Conservation (phyloP, 176 grass and related monocot species). For the Tillandsia fasciculata region DNA sequence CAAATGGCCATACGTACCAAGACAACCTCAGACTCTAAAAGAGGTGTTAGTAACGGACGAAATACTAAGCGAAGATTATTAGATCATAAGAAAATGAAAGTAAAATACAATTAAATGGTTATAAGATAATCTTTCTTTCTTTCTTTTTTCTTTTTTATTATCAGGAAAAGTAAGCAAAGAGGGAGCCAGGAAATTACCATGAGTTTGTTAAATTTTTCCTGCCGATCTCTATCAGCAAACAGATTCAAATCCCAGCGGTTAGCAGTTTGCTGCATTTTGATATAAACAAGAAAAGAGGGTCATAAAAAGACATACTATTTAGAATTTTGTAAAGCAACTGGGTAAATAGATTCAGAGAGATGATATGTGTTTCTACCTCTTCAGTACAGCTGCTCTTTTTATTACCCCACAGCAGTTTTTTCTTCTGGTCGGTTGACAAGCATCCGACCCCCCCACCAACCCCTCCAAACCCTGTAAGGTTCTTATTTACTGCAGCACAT, state of each 20-base stretch:
- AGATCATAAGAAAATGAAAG: conserved; percentile 10
- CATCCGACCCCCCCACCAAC: conserved; percentile 39
- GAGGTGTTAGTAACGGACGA: conserved; percentile 54
- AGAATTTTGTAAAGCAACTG: background rate
- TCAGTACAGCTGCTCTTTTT: conserved; percentile 58
- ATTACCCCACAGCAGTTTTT: conserved; percentile 91
- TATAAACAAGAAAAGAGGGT: conserved; percentile 9
- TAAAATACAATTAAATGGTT: background rate
- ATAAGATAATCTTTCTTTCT: background rate
- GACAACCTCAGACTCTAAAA: conserved; percentile 99
- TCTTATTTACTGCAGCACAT: conserved; percentile 63
- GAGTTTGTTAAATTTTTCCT: conserved; percentile 99
- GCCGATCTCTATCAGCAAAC: conserved; percentile 75
- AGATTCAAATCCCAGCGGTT: conserved; percentile 68
- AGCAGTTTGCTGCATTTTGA: conserved; percentile 34
- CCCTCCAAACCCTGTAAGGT: conserved; percentile 49
- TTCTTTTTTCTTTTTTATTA: background rate
- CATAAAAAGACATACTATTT: background rate
- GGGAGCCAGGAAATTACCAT: conserved; percentile 53
- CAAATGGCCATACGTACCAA: conserved; percentile 85
- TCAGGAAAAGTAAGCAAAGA: background rate
- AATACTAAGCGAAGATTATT: conserved; percentile 13
- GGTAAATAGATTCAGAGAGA: background rate
- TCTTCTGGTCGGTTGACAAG: conserved; percentile 81
- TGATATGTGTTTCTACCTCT: conserved; percentile 42